phyloP scores from a whole-genome alignment of 768 basidiomycete species.

The Tulasnella sp. region DNA sequence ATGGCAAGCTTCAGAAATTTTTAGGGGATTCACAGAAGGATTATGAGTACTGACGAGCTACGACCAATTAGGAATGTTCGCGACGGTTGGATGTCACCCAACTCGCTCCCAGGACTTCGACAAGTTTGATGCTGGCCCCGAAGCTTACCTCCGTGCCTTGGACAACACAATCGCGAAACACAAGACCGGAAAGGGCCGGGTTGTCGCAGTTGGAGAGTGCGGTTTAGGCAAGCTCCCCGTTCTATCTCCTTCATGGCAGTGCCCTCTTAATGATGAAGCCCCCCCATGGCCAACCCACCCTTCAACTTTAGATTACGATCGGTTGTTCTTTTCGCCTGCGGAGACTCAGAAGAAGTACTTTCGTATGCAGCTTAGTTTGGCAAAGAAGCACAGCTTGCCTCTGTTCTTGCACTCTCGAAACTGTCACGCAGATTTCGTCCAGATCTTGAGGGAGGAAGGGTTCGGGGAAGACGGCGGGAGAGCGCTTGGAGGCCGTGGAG shows the following conservation, averaged over 20 bases:
- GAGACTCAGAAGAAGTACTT: constrained; percentile 63
- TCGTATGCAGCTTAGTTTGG: constrained; percentile 59
- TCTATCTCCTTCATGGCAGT: neutral
- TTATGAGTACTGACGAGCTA: neutral
- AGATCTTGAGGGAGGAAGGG: constrained; percentile 60
- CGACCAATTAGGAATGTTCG: constrained; percentile 50
- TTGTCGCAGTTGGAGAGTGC: constrained; percentile 74
- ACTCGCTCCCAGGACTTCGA: constrained; percentile 70
- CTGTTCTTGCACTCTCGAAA: constrained; percentile 77
- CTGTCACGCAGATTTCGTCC: constrained; percentile 66
- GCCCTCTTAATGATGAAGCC: neutral
- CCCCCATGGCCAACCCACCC: no score
- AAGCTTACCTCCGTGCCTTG: constrained; percentile 58
- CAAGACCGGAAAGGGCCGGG: constrained; percentile 51
- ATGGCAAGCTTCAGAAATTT: constrained; percentile 40
- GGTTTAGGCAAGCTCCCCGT: constrained; percentile 54
- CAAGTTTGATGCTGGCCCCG: constrained; percentile 49
- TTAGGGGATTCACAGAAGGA: neutral
- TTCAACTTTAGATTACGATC: constrained; percentile 60
- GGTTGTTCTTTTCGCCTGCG: constrained; percentile 57
- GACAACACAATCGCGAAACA: constrained; percentile 51
- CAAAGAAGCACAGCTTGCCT: constrained; percentile 67
- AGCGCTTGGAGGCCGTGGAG: constrained; percentile 56
- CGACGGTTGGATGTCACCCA: constrained; percentile 77
- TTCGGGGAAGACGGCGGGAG: constrained; percentile 56